A percentile compares a stretch with the other conserved stretches of the same genome.
These are phyloP conservation scores for Tuber borchii DNA, from an alignment of 495 filamentous ascomycete genomes.

Conservation along the genomic window DNA sequence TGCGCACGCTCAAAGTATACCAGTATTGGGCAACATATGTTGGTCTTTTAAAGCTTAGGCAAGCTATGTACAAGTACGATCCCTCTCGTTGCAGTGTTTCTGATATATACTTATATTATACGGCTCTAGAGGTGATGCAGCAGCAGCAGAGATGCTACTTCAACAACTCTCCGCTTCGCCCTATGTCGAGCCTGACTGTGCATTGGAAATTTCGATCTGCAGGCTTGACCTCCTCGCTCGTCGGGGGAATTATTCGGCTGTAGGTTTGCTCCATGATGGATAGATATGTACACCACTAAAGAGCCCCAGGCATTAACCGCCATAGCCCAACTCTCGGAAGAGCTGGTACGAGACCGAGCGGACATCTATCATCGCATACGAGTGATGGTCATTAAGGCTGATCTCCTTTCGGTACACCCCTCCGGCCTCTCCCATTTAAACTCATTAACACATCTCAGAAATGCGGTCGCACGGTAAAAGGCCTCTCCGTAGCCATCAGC, in stretches of 20 bases:
- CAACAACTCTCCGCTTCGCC: constrained; percentile 54
- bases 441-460: constrained; percentile 41
- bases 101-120: constrained; percentile 2
- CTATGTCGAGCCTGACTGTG: constrained; percentile 59
- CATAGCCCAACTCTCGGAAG: constrained; percentile 60
- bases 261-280: background rate
- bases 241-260: constrained; percentile 49
- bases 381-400: constrained; percentile 68
- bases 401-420: constrained; percentile 51
- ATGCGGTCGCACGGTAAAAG: constrained; percentile 67
- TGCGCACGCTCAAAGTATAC: constrained; percentile 69
- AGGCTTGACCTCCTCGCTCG: constrained; percentile 67
- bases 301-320: constrained; percentile 53
- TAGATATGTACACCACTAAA: constrained; percentile 37
- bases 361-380: constrained; percentile 71
- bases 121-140: constrained; percentile 54
- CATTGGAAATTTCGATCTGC: constrained; percentile 61
- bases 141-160: constrained; percentile 61
- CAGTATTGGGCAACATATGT: constrained; percentile 73
- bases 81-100: constrained; percentile 5
- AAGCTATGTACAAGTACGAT: constrained; percentile 58
- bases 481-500: constrained; percentile 73
- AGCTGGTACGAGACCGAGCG: constrained; percentile 60
- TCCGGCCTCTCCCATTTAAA: background rate
- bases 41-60: constrained; percentile 63